Percentiles rank a stretch among this genome's conserved stretches.
phyloP scores from a whole-genome alignment of 306 rosid genomes.

The Trifolium fragiferum region DNA sequence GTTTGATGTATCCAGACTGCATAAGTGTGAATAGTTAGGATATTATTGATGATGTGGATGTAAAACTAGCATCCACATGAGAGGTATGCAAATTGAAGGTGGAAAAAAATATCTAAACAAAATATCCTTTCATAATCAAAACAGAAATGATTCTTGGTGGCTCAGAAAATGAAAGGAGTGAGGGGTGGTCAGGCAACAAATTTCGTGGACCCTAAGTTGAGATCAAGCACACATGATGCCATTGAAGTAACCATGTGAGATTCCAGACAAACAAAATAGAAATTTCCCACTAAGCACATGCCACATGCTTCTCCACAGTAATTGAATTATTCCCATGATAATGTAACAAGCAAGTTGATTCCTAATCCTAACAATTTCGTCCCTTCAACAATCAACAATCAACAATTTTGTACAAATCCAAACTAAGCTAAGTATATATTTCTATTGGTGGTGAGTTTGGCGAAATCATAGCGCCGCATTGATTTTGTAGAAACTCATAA shows the following conservation, averaged over 20 bases:
- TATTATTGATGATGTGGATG: background rate
- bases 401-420: background rate
- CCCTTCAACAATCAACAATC: background rate
- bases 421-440: slow-evolving; percentile 4
- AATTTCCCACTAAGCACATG: slow-evolving; percentile 41
- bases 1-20: too few species aligned
- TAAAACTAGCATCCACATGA: slow-evolving; percentile 52
- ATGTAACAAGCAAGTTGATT: background rate
- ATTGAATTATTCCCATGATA: background rate
- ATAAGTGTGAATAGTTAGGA: background rate
- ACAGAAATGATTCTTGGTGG: slow-evolving; percentile 22
- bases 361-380: background rate
- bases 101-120: slow-evolving; percentile 16
- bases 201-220: slow-evolving; percentile 11
- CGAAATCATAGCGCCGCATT: background rate
- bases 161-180: slow-evolving; percentile 13
- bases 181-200: slow-evolving; percentile 9
- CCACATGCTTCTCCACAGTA: slow-evolving; percentile 26
- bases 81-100: slow-evolving; percentile 37
- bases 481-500: background rate
- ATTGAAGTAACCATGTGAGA: slow-evolving; percentile 39
- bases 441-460: background rate
- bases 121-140: slow-evolving; percentile 1
- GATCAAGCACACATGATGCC: slow-evolving; percentile 47
- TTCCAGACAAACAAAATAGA: slow-evolving; percentile 11